Percentiles rank a stretch among this genome's conserved stretches.
Conservation (phyloP, 371 early-diverging fungal species). For the Zychaea mexicana region DNA sequence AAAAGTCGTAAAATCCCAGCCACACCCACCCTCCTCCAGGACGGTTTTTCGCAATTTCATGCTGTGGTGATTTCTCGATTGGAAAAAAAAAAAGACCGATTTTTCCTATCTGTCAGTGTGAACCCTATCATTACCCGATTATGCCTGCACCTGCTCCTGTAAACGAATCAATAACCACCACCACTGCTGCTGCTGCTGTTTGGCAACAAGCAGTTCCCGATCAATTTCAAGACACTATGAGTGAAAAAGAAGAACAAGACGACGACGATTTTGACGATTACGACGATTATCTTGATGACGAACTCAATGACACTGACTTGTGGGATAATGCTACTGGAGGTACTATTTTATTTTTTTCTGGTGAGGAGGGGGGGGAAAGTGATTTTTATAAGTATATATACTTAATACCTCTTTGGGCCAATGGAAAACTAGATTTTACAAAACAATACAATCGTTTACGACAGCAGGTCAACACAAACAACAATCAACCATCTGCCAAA, state of each 20-base stretch:
- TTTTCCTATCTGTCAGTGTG: background rate
- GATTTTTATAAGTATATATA: conserved; percentile 3
- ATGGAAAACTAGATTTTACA: conserved; percentile 92
- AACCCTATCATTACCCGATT: background rate
- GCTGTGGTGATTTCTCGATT: too few species aligned
- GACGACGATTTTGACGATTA: conserved; percentile 50
- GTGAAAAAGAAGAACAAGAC: conserved; percentile 10
- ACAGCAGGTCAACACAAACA: conserved; percentile 49
- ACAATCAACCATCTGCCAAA: conserved; percentile 23
- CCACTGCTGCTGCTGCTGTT: too few species aligned
- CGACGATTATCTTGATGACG: conserved; percentile 60
- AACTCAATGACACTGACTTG: conserved; percentile 61
- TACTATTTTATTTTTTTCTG: too few species aligned
- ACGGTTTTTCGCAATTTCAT: background rate
- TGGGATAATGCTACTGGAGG: conserved; percentile 63
- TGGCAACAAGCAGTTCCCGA: background rate
- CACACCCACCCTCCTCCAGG: background rate
- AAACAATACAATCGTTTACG: conserved; percentile 90
- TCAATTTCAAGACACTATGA: background rate
- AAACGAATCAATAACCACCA: background rate
- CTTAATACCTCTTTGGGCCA: background rate
- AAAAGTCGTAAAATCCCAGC: background rate
- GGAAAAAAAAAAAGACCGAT: too few species aligned
- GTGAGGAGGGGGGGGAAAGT: background rate
- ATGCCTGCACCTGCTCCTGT: background rate